Evolutionary conservation across 2,329 filamentous ascomycete genomes (phyloP), one percentile per base, ranked within the genome.

Genomic region (Clarireedia monteithiana): DNA sequence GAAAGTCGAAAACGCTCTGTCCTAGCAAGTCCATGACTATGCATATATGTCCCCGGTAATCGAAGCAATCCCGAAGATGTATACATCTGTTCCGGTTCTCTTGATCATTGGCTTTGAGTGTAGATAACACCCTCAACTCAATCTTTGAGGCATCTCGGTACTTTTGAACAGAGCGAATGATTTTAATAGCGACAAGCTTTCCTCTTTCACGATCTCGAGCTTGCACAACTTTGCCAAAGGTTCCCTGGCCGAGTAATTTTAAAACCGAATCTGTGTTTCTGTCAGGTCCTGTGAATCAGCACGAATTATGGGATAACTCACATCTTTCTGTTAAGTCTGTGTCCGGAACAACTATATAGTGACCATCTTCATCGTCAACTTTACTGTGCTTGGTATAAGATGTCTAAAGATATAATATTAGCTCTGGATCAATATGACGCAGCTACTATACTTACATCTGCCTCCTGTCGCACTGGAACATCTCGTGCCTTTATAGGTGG

Each of bases 161-260:
- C 71, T 99, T 99, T 68, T 96, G 94, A 12, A 99, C 94, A 1
- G 94, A 96, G 64, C 94, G 86, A 63, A 99, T 97, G 71, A 99
- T 95, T 72, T 99, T 99, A 72, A 99, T 90, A 36, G 94, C 94
- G 40, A 95, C 95, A 5, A 78, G 70, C 69, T 91, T 89, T 63
- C 80, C 80, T 58, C 86, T 86, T 60, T 84, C 85, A 65, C 82
- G 81, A 69, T 99, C 94, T 64, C 83, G 85, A 52, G 94, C 94
- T 71, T 96, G 88, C 17, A 99, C 94, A 15, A 99, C 94, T 72
- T 99, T 99, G 68, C 94, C 94, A 69, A 99, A 99, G 0, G 94
- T 99, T 61, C 94, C 94, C 73, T 99, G 94, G 23, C 94, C 94
- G 12, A 99, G 85, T 27, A 97, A 79, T 64, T 90, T 91, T 59